Conservation (phyloP, 179 eudicot genomes). For the Spergularia azorica region DNA sequence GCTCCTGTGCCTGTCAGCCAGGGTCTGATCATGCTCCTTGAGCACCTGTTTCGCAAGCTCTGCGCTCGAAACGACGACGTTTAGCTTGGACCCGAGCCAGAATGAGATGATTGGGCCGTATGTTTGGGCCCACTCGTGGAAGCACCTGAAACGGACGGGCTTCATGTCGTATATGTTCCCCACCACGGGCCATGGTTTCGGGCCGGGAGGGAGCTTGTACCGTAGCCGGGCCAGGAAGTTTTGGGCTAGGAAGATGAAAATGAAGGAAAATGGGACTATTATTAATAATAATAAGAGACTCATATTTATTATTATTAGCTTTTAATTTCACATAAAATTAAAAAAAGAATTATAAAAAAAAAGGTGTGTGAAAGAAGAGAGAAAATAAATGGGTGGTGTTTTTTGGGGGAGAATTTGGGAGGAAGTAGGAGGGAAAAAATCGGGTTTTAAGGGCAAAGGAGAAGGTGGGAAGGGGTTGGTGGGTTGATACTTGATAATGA, state of each 20-base stretch:
- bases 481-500: conserved; percentile 26
- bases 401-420: not conserved
- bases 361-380: too few species aligned
- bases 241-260: conserved; percentile 33
- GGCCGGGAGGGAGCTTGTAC: conserved; percentile 81
- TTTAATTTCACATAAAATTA: not conserved
- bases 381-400: not conserved
- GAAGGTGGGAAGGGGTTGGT: conserved; percentile 32
- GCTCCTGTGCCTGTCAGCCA: conserved; percentile 68
- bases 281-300: conserved; percentile 19
- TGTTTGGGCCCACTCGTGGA: conserved; percentile 61
- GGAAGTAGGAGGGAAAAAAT: not conserved
- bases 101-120: conserved; percentile 78
- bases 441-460: not conserved
- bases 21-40: conserved; percentile 66
- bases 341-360: too few species aligned
- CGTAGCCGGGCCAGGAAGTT: conserved; percentile 42
- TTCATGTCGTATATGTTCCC: conserved; percentile 73
- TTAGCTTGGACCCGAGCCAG: conserved; percentile 60
- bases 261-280: conserved; percentile 23
- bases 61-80: conserved; percentile 58
- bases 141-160: conserved; percentile 71
- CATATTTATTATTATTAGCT: conserved; percentile 27
- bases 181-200: conserved; percentile 63
- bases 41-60: conserved; percentile 70